phyloP scores from a whole-genome alignment of 495 filamentous ascomycete genomes.

The Xylaria palmicola region DNA sequence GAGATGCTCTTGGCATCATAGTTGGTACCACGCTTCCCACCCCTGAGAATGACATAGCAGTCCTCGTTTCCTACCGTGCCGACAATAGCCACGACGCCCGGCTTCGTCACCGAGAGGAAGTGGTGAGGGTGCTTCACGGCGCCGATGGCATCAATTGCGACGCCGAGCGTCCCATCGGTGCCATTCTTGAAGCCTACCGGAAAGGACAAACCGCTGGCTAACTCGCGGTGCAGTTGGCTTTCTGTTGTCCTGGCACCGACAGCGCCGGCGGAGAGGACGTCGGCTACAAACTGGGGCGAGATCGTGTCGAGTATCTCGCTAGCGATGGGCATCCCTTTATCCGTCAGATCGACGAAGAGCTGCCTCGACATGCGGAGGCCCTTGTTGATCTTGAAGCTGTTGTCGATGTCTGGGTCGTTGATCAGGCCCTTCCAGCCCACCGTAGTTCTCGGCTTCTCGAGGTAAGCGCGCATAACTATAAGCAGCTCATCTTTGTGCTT shows the following conservation, averaged over 20 bases:
- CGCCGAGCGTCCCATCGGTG: constrained; percentile 85
- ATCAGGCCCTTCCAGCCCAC: constrained; percentile 99
- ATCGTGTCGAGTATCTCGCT: constrained; percentile 99
- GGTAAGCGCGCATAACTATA: constrained; percentile 97
- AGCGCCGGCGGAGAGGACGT: constrained; percentile 86
- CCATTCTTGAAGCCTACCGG: constrained; percentile 99
- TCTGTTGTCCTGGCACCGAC: constrained; percentile 96
- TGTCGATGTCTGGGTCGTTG: constrained; percentile 98
- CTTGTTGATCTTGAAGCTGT: constrained; percentile 99
- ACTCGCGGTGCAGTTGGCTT: constrained; percentile 89
- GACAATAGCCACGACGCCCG: constrained; percentile 92
- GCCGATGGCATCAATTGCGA: constrained; percentile 96
- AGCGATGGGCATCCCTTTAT: constrained; percentile 95
- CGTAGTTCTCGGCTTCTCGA: constrained; percentile 98
- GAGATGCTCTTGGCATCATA: constrained; percentile 83
- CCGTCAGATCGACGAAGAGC: constrained; percentile 91
- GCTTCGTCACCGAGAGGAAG: constrained; percentile 98
- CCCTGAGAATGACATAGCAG: constrained; percentile 95
- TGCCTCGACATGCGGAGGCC: constrained; percentile 83
- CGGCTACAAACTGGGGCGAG: constrained; percentile 96
- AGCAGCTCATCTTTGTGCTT: constrained; percentile 88
- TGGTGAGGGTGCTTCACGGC: constrained; percentile 91
- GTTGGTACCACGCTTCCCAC: constrained; percentile 91
- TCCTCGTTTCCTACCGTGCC: constrained; percentile 96
- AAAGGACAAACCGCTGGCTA: constrained; percentile 92